Base-by-base conservation (phyloP, 2,329 filamentous ascomycete genomes). In the Phialocephala sp. region DNA sequence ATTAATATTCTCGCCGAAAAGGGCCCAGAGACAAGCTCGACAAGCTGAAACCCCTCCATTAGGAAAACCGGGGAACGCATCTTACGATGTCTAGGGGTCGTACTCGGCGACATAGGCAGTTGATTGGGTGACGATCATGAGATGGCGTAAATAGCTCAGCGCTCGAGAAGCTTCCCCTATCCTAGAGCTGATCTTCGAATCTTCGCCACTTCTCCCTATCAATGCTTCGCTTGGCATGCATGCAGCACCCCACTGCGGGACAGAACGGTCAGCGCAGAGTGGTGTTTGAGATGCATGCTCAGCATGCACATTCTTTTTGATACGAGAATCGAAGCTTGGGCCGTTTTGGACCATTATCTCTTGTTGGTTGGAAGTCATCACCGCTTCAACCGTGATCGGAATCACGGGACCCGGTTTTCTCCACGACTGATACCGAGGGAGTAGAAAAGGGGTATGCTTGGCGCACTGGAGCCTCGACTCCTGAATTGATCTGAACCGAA, bases 51-150 rank as follows among this genome's bases (percentile, higher is more conserved):
- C 43, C 43, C 18, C 43, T 12, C 43, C 8, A n/a, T 20, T 18
- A 3, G n/a, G 18, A 8, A 20, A 45, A n/a, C 20, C 8, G 20
- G 45, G 22, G 45, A 50, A 24, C 45, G 8, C 8, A 24, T 50
- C n/a, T 2, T 50, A 22, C 27, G 27, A 32, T 43, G 41, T 43
- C 41, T n/a, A 3, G 41, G 41, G n/a, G 41, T 15, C 41, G 41
- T 43, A 43, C 2, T 50, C n/a, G n/a, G n/a, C 20, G 20, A 24
- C 45, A 50, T 50, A n/a, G 45, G 45, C 45, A 24, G 45, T 50
- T 50, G 45, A 50, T 50, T 50, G 45, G 45, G 45, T 50, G 45
- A 50, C 22, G 20, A 24, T 50, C 45, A 50, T n/a, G 45, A 50
- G 45, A 50, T 22, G n/a, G 43, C 3, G 18, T 50, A 6, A 20